Evolutionary conservation across 495 filamentous ascomycete species (phyloP), one percentile per base, ranked within the genome.

Genomic region (Daldinia caldariorum): DNA sequence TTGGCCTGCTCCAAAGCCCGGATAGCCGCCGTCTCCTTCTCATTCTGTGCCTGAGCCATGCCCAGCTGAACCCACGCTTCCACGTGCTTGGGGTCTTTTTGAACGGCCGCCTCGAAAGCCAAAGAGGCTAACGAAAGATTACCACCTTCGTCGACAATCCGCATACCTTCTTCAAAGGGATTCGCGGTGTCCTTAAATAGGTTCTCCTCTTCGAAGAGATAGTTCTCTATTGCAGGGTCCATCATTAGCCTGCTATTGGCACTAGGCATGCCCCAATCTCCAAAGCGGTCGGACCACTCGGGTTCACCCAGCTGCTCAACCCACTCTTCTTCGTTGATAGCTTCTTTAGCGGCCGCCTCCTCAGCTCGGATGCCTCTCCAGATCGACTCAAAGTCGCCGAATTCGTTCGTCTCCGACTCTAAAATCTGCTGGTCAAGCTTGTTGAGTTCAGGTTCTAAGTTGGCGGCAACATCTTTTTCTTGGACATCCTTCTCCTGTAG

Each of bases 21-120:
- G 70, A 99, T 97, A n/a, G 96, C 96, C 5, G 95, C 95, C 4
- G 92, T 87, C 76, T 99, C 95, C 80, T 99, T 99, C 76, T 99
- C 95, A 79, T 99, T 99, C 79, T 97, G 95, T 4, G 96, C 96
- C 80, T 99, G 95, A 31, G 93, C 91, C 57, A 88, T 87, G 67
- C 95, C 96, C 41, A 99, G 88, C 74, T 92, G 89, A 9, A 91
- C 91, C 95, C 96, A 99, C 0, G 95, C 95, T 29, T 94, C 91
- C 37, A 94, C 86, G 79, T 97, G 94, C 53, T 91, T 83, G 0
- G 92, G 87, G 66, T 97, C 88, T n/a, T 93, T 92, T 77, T 97
- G 93, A 2, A 94, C 93, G 0, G 95, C 96, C 16, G 95, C 92
- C 80, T 99, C 95, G 70, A 99, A 99, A n/a, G 96, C 95, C 26